Evolutionary conservation across 768 basidiomycete species (phyloP).

Genomic region (Boletellus ananas): DNA sequence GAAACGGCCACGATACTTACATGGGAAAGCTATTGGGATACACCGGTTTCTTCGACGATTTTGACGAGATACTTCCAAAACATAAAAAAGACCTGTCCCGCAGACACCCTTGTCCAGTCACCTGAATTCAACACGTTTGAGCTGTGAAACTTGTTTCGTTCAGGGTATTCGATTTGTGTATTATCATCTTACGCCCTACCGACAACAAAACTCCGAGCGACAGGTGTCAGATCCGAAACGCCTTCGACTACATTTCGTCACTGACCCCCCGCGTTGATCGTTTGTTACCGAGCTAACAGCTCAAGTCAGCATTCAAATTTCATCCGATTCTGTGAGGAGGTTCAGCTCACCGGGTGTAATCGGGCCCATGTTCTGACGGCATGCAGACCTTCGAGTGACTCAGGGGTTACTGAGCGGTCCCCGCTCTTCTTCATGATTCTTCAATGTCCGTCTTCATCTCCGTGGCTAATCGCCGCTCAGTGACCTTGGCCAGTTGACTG

Average conservation of each 20-base stretch:
- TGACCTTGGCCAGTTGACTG: no score
- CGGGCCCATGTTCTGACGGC: no score
- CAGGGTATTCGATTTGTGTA: not conserved
- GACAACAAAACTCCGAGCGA: not conserved
- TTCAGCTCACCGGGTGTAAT: no score
- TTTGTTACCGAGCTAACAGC: no score
- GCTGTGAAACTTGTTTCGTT: not conserved
- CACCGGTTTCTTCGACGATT: slow-evolving; percentile 3
- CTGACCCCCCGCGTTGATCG: not conserved
- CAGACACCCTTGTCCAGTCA: not conserved
- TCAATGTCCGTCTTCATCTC: no score
- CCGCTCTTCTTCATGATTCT: no score
- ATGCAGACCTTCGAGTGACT: no score
- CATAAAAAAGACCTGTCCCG: not conserved
- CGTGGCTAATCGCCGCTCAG: no score
- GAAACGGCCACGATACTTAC: slow-evolving; percentile 4
- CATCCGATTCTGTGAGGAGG: no score
- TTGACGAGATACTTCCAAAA: no score
- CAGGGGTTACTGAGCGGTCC: no score
- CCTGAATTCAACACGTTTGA: not conserved
- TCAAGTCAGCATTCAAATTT: no score
- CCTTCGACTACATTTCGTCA: slow-evolving; percentile 5
- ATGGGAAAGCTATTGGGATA: slow-evolving; percentile 2
- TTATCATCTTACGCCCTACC: not conserved
- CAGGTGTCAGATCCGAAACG: not conserved